Conservation (phyloP, 768 basidiomycete genomes). For the Cantharellus anzutake region DNA sequence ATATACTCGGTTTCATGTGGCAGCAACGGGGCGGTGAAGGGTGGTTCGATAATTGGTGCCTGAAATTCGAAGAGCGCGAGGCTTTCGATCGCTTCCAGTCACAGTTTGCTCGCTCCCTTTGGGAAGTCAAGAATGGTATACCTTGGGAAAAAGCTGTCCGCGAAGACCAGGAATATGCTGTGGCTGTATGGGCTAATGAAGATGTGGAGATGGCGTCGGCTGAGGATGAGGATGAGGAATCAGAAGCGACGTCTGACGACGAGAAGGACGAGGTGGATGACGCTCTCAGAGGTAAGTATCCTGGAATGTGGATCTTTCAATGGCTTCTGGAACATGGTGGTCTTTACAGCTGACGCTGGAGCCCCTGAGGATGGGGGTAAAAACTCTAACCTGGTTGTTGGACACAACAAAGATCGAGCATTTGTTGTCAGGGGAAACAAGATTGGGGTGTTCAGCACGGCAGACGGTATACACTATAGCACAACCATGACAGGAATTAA, state of each 20-base stretch:
- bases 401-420: conserved; percentile 87
- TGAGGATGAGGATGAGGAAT: conserved; percentile 46
- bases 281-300: conserved; percentile 16
- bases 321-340: conserved; percentile 13
- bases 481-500: conserved; percentile 73
- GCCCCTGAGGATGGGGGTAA: conserved; percentile 36
- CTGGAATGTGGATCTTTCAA: background rate
- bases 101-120: conserved; percentile 49
- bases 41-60: conserved; percentile 58
- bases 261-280: conserved; percentile 49
- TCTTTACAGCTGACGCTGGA: conserved; percentile 11
- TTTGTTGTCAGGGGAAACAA: conserved; percentile 85
- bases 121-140: conserved; percentile 59
- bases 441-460: conserved; percentile 72
- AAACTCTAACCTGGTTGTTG: conserved; percentile 82
- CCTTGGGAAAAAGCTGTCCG: conserved; percentile 50
- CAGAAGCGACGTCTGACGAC: conserved; percentile 14
- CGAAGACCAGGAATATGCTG: conserved; percentile 76
- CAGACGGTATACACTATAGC: conserved; percentile 58
- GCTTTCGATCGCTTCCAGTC: conserved; percentile 40
- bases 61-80: conserved; percentile 41
- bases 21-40: conserved; percentile 31
- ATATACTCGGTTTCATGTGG: conserved; percentile 74
- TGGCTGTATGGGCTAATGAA: conserved; percentile 32
- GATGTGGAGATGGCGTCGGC: conserved; percentile 80